Base-by-base conservation (phyloP, 2,329 filamentous ascomycete genomes). In the Claviceps arundinis region DNA sequence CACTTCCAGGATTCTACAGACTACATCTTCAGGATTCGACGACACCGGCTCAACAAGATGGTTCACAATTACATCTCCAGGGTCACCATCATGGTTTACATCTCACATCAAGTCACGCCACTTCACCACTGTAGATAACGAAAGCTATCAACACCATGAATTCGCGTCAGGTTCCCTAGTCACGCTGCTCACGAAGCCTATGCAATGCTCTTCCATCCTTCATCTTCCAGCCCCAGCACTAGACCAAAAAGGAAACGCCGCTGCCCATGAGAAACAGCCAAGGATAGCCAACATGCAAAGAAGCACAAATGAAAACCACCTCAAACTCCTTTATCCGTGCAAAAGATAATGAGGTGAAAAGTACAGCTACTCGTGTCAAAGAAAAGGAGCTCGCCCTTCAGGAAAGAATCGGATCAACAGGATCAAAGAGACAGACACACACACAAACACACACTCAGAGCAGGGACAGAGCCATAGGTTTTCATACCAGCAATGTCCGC, bases 261-360 rank as follows among this genome's bases (percentile, higher is more conserved):
- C 59, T 67, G 63, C 64, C 59, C 1, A 34, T 34, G 9, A 64
- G 66, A 61, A 64, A 52, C 53, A 52, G 48, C 50, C 37, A 54
- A 48, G 41, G 11, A 54, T 42, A 37, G 62, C 55, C 60, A 55
- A 59, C 47, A 38, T 54, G 50, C 45, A 47, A 8, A 57, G 46
- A 49, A 50, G 42, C 38, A 42, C 47, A 34, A 46, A 37, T 47
- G 9, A 9, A 34, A 34, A 34, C 30, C 30, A 34, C 30, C 30
- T 34, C 30, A 11, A 34, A 34, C 30, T 34, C 30, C 30, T 34
- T 34, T 4, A 11, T 47, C 53, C n/a, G 43, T 38, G 16, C 44
- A 45, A 46, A 53, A 50, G 14, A 48, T 16, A 45, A 52, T 52
- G 47, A 50, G 2, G 38, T 47, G 43, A 9, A 34, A 11, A 34